Evolutionary conservation across 2,329 filamentous ascomycete species (phyloP).

Genomic region (Trichophyton simii): DNA sequence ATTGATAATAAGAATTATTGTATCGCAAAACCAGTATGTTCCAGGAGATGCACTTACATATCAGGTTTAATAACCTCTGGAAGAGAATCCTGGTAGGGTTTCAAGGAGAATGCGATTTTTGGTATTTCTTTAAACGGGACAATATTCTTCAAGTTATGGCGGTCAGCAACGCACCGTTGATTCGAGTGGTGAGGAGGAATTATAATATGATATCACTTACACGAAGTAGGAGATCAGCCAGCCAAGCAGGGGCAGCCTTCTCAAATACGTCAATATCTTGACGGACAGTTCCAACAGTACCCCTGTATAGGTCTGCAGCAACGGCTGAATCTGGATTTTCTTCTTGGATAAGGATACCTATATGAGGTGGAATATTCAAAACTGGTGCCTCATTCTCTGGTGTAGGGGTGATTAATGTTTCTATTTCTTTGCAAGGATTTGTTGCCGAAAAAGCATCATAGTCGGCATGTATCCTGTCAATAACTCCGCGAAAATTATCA

Average conservation of each 20-base stretch:
- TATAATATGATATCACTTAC: conserved; percentile 29
- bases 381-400: conserved; percentile 34
- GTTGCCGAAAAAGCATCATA: conserved; percentile 33
- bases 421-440: conserved; percentile 27
- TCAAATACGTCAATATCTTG: conserved; percentile 72
- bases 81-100: conserved; percentile 64
- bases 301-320: conserved; percentile 76
- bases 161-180: not conserved
- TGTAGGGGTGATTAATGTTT: conserved; percentile 32
- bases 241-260: conserved; percentile 77
- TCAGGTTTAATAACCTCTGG: conserved; percentile 63
- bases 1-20: not conserved
- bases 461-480: conserved; percentile 34
- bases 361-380: conserved; percentile 36
- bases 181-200: not conserved
- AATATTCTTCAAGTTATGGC: conserved; percentile 48
- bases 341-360: conserved; percentile 52
- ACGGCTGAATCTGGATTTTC: conserved; percentile 51
- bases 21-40: not conserved
- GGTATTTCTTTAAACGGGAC: conserved; percentile 79
- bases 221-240: conserved; percentile 71
- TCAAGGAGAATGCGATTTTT: conserved; percentile 88
- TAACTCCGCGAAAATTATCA: conserved; percentile 34
- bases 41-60: conserved; percentile 36
- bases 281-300: conserved; percentile 67